Conservation (phyloP, 179 eudicot species). For the Pouteria campechiana region DNA sequence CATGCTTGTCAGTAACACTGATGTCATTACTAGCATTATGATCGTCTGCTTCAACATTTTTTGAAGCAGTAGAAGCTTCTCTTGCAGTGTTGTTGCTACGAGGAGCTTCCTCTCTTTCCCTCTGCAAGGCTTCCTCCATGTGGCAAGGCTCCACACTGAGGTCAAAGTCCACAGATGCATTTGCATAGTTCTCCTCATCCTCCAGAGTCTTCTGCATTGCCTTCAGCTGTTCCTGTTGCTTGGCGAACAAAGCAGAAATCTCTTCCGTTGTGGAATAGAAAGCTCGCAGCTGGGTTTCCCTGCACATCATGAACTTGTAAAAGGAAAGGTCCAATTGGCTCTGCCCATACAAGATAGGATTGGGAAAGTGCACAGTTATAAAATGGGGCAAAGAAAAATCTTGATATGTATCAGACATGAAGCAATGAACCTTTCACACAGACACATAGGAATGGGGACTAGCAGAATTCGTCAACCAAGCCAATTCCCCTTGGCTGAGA, state of each 20-base stretch:
- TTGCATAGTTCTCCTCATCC: constrained; percentile 80
- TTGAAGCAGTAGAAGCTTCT: constrained; percentile 24
- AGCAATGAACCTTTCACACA: too few species aligned
- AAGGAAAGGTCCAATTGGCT: too few species aligned
- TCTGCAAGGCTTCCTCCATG: constrained; percentile 7
- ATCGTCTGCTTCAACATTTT: constrained; percentile 27
- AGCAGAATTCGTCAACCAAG: too few species aligned
- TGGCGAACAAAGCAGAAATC: constrained; percentile 56
- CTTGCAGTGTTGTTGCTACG: constrained; percentile 17
- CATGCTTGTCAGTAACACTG: constrained; percentile 87
- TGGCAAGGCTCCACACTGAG: constrained; percentile 17
- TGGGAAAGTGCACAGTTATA: too few species aligned
- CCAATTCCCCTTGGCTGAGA: too few species aligned
- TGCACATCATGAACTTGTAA: too few species aligned
- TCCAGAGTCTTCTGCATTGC: constrained; percentile 91
- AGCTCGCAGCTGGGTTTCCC: constrained; percentile 93
- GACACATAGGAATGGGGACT: too few species aligned
- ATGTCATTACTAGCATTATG: constrained; percentile 59
- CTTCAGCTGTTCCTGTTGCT: constrained; percentile 95
- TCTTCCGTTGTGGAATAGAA: constrained; percentile 96
- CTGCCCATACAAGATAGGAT: too few species aligned
- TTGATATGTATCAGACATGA: too few species aligned
- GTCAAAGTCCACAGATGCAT: constrained; percentile 50
- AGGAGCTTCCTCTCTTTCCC: constrained; percentile 20
- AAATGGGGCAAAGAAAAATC: too few species aligned